phyloP scores from a whole-genome alignment of 164 flowering plant species.

The Taxillus chinensis region DNA sequence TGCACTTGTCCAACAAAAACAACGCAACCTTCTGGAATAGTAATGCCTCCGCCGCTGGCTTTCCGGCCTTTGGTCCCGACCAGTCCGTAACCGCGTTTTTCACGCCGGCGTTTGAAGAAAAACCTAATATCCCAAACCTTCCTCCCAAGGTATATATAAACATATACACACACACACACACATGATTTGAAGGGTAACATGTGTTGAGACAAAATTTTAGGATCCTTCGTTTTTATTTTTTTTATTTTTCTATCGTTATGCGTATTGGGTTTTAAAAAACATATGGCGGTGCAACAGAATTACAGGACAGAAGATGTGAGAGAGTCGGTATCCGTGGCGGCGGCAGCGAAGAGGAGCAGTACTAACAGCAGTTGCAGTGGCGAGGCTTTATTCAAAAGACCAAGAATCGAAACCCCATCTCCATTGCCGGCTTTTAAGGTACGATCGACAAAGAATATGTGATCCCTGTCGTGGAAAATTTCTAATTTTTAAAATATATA shows the following conservation, averaged over 20 bases:
- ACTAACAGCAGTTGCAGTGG: not conserved
- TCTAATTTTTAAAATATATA: too few relatives aligned
- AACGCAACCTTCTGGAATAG: slow-evolving; percentile 21
- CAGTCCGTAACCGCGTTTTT: slow-evolving; percentile 12
- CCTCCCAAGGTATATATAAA: slow-evolving; percentile 28
- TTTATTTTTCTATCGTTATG: too few relatives aligned
- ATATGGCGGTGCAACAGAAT: too few relatives aligned
- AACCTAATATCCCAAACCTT: slow-evolving; percentile 27
- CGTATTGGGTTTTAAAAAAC: too few relatives aligned
- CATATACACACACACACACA: too few relatives aligned
- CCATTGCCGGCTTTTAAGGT: slow-evolving; percentile 79
- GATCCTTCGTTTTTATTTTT: too few relatives aligned
- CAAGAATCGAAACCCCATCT: slow-evolving; percentile 57
- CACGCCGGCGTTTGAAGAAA: slow-evolving; percentile 24
- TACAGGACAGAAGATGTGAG: too few relatives aligned
- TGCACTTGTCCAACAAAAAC: slow-evolving; percentile 26
- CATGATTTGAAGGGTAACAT: too few relatives aligned
- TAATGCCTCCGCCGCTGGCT: not conserved
- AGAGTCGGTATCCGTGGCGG: too few relatives aligned
- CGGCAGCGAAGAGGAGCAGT: too few relatives aligned
- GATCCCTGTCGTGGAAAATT: too few relatives aligned
- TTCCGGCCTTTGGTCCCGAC: not conserved
- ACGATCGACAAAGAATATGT: not conserved
- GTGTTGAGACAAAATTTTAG: too few relatives aligned
- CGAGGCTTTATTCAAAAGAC: slow-evolving; percentile 36